Conservation (phyloP, 257 asterid species). For the Vinca minor region DNA sequence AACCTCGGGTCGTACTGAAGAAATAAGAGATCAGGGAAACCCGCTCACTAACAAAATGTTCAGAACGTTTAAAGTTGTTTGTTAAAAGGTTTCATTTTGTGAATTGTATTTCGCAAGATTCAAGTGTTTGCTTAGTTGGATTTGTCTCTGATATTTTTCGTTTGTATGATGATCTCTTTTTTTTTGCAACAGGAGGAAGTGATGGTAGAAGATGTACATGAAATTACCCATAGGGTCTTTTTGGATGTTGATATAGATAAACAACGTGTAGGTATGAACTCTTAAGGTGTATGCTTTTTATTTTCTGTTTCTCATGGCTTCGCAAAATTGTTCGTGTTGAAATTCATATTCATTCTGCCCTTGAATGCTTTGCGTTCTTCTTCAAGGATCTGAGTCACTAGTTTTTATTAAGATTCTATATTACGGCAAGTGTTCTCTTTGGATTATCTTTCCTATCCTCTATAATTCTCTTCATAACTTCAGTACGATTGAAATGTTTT, state of each 20-base stretch:
- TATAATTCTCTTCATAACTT: neutral
- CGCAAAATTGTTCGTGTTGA: neutral
- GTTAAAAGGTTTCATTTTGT: neutral
- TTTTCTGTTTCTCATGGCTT: neutral
- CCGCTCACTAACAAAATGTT: neutral
- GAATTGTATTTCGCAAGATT: neutral
- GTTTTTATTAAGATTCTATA: neutral
- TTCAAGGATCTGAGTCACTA: neutral
- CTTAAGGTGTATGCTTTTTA: neutral
- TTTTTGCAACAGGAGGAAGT: conserved; percentile 41
- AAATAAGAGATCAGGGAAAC: neutral
- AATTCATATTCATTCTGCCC: neutral
- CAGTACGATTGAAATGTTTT: neutral
- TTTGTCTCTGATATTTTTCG: neutral
- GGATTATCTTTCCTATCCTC: too few relatives aligned
- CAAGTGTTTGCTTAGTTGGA: neutral
- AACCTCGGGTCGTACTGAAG: neutral
- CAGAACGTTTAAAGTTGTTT: neutral
- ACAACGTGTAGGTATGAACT: conserved; percentile 58
- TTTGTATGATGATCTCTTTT: conserved; percentile 2
- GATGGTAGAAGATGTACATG: conserved; percentile 51
- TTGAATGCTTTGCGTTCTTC: neutral
- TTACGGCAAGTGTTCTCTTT: neutral
- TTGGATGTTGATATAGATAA: conserved; percentile 93
- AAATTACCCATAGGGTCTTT: conserved; percentile 80